Conservation (phyloP, 2,329 filamentous ascomycete species). For the Paracamarosporium sp. region DNA sequence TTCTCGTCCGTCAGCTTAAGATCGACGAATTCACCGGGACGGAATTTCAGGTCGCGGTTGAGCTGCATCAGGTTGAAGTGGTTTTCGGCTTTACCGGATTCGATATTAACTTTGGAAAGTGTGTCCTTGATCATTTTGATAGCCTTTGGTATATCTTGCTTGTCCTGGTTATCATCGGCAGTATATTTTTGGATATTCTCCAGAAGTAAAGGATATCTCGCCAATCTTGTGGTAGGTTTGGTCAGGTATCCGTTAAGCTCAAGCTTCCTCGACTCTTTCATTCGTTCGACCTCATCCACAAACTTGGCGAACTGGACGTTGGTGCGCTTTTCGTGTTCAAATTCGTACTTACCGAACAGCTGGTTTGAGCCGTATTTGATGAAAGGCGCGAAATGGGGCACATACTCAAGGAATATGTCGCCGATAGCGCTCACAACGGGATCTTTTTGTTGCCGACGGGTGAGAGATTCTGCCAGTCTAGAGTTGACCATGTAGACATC, state of each 20-base stretch:
- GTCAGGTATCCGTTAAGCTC: constrained; percentile 98
- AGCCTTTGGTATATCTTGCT: constrained; percentile 89
- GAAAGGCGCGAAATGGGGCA: constrained; percentile 92
- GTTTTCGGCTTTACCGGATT: constrained; percentile 97
- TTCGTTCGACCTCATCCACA: constrained; percentile 92
- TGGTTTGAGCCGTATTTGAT: constrained; percentile 96
- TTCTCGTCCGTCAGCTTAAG: constrained; percentile 93
- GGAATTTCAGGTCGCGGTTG: constrained; percentile 90
- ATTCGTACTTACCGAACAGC: constrained; percentile 95
- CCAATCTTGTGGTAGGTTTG: constrained; percentile 93
- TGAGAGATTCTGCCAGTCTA: constrained; percentile 84
- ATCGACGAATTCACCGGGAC: constrained; percentile 88
- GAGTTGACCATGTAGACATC: constrained; percentile 95
- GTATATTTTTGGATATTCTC: constrained; percentile 94
- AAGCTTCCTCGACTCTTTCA: constrained; percentile 95
- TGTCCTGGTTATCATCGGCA: constrained; percentile 86
- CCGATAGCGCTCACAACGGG: constrained; percentile 89
- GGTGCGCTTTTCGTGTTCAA: constrained; percentile 90
- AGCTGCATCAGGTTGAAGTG: constrained; percentile 93
- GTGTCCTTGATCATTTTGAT: constrained; percentile 86
- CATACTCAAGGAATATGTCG: constrained; percentile 92
- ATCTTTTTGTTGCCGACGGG: constrained; percentile 85
- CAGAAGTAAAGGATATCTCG: constrained; percentile 88
- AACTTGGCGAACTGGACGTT: constrained; percentile 89
- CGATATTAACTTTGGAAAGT: constrained; percentile 85